A percentile compares a stretch with the other conserved stretches of the same genome.
phyloP scores from a whole-genome alignment of 352 stramenopile genomes.

The Pythium myriotylum region DNA sequence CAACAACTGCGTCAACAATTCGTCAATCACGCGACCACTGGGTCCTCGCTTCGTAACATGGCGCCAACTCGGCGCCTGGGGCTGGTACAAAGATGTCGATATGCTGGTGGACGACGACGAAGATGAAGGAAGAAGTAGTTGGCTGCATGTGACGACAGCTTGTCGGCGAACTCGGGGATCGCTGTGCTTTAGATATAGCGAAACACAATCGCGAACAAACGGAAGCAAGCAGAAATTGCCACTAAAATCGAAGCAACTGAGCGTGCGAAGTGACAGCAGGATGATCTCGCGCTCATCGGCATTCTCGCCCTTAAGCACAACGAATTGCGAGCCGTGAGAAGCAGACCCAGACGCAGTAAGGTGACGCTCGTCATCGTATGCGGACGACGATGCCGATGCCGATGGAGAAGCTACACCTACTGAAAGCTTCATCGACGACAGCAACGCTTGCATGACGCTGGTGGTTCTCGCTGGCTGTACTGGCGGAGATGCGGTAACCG shows the following conservation, averaged over 20 bases:
- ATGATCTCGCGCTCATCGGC: conserved; percentile 74
- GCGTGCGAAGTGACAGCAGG: conserved; percentile 92
- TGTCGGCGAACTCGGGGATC: conserved; percentile 91
- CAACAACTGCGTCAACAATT: conserved; percentile 92
- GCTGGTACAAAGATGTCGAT: conserved; percentile 17
- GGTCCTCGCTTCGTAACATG: conserved; percentile 79
- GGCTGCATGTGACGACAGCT: conserved; percentile 82
- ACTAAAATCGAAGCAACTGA: conserved; percentile 94
- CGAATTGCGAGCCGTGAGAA: neutral
- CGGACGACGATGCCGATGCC: conserved; percentile 4
- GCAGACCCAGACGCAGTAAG: conserved; percentile 6
- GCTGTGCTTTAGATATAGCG: conserved; percentile 91
- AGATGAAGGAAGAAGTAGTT: conserved; percentile 62
- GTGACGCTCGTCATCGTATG: conserved; percentile 36
- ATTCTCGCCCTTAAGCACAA: conserved; percentile 78
- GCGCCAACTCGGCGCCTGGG: conserved; percentile 39
- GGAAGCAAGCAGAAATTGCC: conserved; percentile 94
- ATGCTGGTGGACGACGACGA: conserved; percentile 17
- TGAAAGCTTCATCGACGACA: conserved; percentile 74
- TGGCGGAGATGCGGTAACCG: conserved; percentile 18
- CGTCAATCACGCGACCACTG: conserved; percentile 91
- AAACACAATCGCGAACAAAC: conserved; percentile 94
- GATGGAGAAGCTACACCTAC: conserved; percentile 32
- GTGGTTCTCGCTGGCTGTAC: conserved; percentile 37
- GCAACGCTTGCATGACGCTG: conserved; percentile 65